phyloP scores from a whole-genome alignment of 495 filamentous ascomycete genomes.

The Thozetella sp. region DNA sequence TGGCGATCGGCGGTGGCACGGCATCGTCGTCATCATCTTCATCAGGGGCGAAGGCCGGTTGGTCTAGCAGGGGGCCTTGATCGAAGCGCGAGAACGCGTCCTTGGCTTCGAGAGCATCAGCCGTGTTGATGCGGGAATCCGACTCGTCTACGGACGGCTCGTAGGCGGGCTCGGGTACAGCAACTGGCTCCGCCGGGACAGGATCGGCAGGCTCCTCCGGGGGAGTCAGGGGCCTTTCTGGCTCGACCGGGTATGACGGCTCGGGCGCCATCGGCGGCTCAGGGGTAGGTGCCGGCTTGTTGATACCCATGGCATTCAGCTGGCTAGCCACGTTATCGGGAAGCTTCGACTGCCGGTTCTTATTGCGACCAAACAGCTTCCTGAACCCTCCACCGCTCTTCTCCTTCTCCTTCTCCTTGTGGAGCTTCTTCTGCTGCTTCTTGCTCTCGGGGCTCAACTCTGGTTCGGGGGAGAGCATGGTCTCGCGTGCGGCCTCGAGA shows the following conservation, averaged over 20 bases:
- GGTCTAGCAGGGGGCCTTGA: constrained; percentile 85
- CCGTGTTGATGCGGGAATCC: constrained; percentile 1
- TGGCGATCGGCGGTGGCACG: constrained; percentile 42
- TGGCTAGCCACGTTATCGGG: constrained; percentile 47
- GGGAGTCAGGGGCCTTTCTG: constrained; percentile 19
- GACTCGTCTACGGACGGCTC: background rate
- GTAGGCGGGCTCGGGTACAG: constrained; percentile 7
- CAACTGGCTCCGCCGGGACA: constrained; percentile 6
- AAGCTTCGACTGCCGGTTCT: constrained; percentile 50
- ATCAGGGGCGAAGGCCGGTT: constrained; percentile 81
- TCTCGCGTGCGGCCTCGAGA: constrained; percentile 37
- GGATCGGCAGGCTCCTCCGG: constrained; percentile 29
- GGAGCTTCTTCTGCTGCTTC: constrained; percentile 52
- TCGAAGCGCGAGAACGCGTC: constrained; percentile 83
- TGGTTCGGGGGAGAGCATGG: constrained; percentile 45
- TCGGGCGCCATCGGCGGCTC: constrained; percentile 19
- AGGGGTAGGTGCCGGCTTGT: constrained; percentile 19
- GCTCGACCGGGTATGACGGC: too few species aligned
- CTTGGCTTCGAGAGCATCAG: constrained; percentile 42
- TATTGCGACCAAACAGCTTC: constrained; percentile 66
- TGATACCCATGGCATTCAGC: constrained; percentile 32
- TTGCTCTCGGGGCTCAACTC: constrained; percentile 44
- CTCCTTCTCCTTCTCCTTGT: constrained; percentile 53
- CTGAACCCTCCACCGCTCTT: constrained; percentile 48
- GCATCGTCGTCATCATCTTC: constrained; percentile 56